Conservation (phyloP, 306 rosid genomes). For the Malus fusca region DNA sequence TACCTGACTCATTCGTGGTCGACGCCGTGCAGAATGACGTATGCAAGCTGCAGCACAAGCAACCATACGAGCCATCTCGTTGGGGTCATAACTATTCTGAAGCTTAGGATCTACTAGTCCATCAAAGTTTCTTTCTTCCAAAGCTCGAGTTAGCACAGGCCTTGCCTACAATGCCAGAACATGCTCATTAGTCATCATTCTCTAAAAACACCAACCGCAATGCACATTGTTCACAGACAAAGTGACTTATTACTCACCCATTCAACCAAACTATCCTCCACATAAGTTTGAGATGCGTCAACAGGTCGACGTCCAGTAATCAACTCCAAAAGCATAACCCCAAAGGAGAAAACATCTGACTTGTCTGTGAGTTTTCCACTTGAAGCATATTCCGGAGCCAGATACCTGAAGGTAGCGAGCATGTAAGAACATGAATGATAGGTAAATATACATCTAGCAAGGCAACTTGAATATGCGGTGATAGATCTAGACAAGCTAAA, state of each 20-base stretch:
- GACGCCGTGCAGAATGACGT: conserved; percentile 90
- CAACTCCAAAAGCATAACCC: conserved; percentile 92
- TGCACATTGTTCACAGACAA: neutral
- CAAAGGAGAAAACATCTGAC: conserved; percentile 93
- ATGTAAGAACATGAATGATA: conserved; percentile 5
- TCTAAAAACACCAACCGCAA: neutral
- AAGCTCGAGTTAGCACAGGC: conserved; percentile 67
- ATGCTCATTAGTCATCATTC: neutral
- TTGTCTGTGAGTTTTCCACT: conserved; percentile 94
- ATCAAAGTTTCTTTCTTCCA: conserved; percentile 64
- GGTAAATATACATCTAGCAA: neutral
- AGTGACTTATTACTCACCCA: conserved; percentile 60
- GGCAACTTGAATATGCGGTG: neutral
- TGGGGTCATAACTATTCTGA: conserved; percentile 43
- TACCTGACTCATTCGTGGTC: conserved; percentile 97
- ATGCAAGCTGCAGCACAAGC: conserved; percentile 95
- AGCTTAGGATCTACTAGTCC: conserved; percentile 71
- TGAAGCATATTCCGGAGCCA: conserved; percentile 96
- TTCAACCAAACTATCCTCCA: conserved; percentile 90
- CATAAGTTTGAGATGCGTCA: conserved; percentile 51
- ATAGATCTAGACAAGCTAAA: neutral
- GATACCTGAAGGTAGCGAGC: conserved; percentile 48
- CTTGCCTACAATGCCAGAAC: conserved; percentile 75
- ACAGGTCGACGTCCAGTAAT: conserved; percentile 84
- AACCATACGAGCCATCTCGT: conserved; percentile 76